Base-by-base conservation (phyloP, 164 flowering plant genomes). In the Piper longum region DNA sequence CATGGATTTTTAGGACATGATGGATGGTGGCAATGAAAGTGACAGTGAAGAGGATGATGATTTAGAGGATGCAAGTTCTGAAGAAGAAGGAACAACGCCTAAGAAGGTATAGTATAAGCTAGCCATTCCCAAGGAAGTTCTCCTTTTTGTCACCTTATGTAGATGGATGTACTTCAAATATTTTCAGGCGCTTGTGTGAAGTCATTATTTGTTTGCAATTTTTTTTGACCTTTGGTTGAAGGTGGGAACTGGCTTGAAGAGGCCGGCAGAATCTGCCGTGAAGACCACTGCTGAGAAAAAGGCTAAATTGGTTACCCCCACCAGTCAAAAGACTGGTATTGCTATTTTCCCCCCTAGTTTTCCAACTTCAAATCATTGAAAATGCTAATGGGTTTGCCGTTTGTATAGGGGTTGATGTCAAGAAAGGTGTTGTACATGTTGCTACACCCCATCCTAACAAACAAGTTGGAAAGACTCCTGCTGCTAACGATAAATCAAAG, bases 401-500 rank as follows among this genome's bases (percentile, higher is more conserved):
- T 48, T 48, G 9, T 9, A 48, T 48, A 48, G 52, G 52, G 9
- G 4, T 3, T 9, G 52, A 48, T 48, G 52, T 3, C 7, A 48
- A 48, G 52, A 48, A 48, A 48, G 52, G 52, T 14, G 17, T 42
- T 51, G 36, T 26, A 12, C 52, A 48, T 67, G 69, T 58, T 1
- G 89, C 82, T 9, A 88, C 96, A 55, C 96, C 91, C 11, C 58
- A 83, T 69, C 91, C 96, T 13, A 56, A 83, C 12, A 88, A 86
- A 72, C 81, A 82, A 61, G 76, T 68, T 61, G 87, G 72, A 5
- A 86, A 83, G 67, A 69, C 75, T 9, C 68, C 72, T 51, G 81
- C 78, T 6, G 72, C 68, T 63, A 64, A 9, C 36, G 81, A 72
- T 57, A 78, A 76, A 73, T 54, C 78, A 16, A 86, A 80, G 70